Evolutionary conservation across 1,284 basidiomycete species (phyloP).

Genomic region (Ganoderma boninense): DNA sequence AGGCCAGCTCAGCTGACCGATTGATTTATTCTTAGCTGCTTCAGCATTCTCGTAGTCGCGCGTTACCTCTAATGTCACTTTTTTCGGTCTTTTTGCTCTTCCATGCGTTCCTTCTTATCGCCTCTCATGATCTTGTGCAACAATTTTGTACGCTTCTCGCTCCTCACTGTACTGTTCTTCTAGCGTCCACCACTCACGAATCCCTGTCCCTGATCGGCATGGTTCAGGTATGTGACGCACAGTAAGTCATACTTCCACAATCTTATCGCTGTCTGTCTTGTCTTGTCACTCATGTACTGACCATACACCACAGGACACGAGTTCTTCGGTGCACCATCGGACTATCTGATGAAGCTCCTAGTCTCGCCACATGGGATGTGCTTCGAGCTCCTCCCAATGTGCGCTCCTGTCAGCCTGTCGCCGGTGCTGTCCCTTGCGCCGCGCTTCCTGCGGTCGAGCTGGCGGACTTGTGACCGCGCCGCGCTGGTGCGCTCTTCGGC

Average conservation of each 20-base stretch:
- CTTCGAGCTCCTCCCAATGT: background rate
- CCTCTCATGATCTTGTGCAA: background rate
- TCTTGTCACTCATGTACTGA: background rate
- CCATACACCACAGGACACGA: background rate
- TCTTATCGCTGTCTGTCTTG: background rate
- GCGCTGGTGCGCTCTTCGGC: background rate
- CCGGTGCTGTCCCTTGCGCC: background rate
- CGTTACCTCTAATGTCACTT: background rate
- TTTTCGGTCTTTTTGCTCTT: background rate
- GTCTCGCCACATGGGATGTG: background rate
- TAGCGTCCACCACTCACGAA: background rate
- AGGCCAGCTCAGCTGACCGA: background rate
- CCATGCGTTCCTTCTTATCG: background rate
- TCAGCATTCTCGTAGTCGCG: background rate
- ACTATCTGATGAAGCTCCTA: background rate
- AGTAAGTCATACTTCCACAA: background rate
- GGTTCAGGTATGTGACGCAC: background rate
- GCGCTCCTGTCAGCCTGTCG: background rate
- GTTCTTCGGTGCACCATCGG: constrained; percentile 7
- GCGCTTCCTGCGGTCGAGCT: background rate
- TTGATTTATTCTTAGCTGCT: background rate
- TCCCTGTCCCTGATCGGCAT: background rate
- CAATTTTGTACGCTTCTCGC: background rate
- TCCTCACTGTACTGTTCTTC: background rate
- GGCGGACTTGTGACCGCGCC: background rate